Evolutionary conservation across 805 yeast genomes (phyloP), one percentile per base, ranked within the genome.

Genomic region (Kodamaea jinghongensis): DNA sequence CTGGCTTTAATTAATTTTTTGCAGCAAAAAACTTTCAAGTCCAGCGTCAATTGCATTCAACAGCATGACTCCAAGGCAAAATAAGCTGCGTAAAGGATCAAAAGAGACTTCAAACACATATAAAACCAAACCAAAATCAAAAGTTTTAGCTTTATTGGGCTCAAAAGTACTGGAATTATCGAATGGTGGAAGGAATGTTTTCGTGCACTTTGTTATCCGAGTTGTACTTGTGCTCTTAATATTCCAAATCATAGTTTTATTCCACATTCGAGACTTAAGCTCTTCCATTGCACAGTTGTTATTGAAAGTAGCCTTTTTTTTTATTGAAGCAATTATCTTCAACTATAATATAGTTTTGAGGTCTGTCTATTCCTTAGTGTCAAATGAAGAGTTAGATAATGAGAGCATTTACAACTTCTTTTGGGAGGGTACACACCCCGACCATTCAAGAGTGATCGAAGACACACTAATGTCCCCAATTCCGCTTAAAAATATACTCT

Each of bases 181-280:
- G n/a, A n/a, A n/a, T n/a, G n/a, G n/a, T n/a, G n/a, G n/a, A n/a
- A n/a, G n/a, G n/a, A n/a, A n/a, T n/a, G 23, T 20, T 20, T 5
- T 5, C 8, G 23, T 11, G 10, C 10, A 11, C 12, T 13, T n/a
- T 28, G 9, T 33, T n/a, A 11, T 17, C 4, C 16, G 10, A 4
- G 12, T 11, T 8, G 23, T 14, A 6, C 7, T 14, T 10, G 11
- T 14, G 15, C 3, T 34, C 38, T 28, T 42, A 35, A 36, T 45
- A 4, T 42, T 41, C 20, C 37, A 46, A 17, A 45, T 49, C 6
- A 34, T 45, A 6, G 20, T 45, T 10, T 39, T 48, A 4, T 50
- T 48, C 37, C 36, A 39, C 8, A 23, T 44, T 6, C 41, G 50
- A 22, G 43, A 43, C 22, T 17, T 35, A 4, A 13, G 42, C 6